Conservation (phyloP, 169 alveolate species). For the Pseudocohnilembus persalinus region DNA sequence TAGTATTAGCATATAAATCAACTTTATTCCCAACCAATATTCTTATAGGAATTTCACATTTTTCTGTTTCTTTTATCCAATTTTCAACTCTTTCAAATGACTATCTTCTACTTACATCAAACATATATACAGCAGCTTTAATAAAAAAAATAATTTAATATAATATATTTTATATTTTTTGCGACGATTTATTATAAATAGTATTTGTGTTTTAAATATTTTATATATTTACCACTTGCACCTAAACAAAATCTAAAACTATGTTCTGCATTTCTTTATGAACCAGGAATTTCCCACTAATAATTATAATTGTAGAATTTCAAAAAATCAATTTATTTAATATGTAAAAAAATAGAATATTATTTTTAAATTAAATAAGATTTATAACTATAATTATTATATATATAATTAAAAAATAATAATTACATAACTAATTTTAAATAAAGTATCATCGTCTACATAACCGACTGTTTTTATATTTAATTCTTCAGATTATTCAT, state of each 20-base stretch:
- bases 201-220: too few species aligned
- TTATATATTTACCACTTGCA: constrained; percentile 49
- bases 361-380: constrained; percentile 46
- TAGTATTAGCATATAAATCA: constrained; percentile 70
- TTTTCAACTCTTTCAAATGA: constrained; percentile 84
- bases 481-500: constrained; percentile 80
- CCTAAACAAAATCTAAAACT: constrained; percentile 81
- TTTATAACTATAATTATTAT: constrained; percentile 43
- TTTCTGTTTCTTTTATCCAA: constrained; percentile 80
- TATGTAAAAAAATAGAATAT: too few species aligned
- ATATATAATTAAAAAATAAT: not conserved
- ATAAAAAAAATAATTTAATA: too few species aligned
- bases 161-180: too few species aligned
- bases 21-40: constrained; percentile 81
- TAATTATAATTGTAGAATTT: too few species aligned
- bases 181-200: too few species aligned
- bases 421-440: constrained; percentile 38
- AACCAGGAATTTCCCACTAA: constrained; percentile 86
- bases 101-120: constrained; percentile 79
- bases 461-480: constrained; percentile 68
- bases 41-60: constrained; percentile 80
- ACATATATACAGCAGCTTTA: constrained; percentile 79
- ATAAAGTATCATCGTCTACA: constrained; percentile 54
- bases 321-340: too few species aligned
- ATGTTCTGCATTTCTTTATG: constrained; percentile 79